A percentile compares a stretch with the other conserved stretches of the same genome.
These are phyloP conservation scores for Petunia hybrid DNA, from an alignment of 305 asterid species.

Conservation along the genomic window DNA sequence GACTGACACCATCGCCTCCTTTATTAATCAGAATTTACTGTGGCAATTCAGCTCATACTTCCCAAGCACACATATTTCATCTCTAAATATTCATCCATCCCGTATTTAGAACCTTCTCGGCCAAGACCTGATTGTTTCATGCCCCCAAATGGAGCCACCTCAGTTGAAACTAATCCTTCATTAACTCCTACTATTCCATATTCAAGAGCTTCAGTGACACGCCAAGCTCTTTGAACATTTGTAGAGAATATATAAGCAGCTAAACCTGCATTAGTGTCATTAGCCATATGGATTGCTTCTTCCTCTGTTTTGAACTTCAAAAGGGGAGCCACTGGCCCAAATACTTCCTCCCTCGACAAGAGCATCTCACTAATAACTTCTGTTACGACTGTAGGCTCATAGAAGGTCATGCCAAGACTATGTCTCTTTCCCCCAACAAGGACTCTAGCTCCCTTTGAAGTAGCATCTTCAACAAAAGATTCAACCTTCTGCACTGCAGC, in stretches of 20 bases:
- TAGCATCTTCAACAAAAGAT: constrained; percentile 80
- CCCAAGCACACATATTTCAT: constrained; percentile 87
- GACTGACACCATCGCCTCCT: neutral
- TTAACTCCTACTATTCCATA: constrained; percentile 96
- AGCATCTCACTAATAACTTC: constrained; percentile 89
- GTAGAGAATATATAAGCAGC: constrained; percentile 91
- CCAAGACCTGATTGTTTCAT: constrained; percentile 98
- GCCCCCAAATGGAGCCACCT: constrained; percentile 99
- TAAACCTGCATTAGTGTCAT: constrained; percentile 96
- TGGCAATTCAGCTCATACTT: constrained; percentile 53
- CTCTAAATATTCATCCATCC: constrained; percentile 96
- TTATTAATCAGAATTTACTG: constrained; percentile 3
- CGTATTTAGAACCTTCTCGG: constrained; percentile 98
- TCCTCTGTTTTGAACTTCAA: constrained; percentile 92
- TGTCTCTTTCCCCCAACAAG: constrained; percentile 87
- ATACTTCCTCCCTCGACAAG: constrained; percentile 91
- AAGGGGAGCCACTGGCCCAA: constrained; percentile 99
- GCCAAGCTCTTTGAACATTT: constrained; percentile 89
- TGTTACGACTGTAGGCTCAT: constrained; percentile 87
- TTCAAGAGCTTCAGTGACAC: constrained; percentile 95
- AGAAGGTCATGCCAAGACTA: constrained; percentile 88
- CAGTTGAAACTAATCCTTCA: constrained; percentile 95
- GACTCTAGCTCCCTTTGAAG: constrained; percentile 97
- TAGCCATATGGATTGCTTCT: constrained; percentile 90
- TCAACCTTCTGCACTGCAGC: constrained; percentile 93